These are phyloP conservation scores for Arabis hirsuta DNA, from an alignment of 345 rosid genomes.

Conservation along the genomic window DNA sequence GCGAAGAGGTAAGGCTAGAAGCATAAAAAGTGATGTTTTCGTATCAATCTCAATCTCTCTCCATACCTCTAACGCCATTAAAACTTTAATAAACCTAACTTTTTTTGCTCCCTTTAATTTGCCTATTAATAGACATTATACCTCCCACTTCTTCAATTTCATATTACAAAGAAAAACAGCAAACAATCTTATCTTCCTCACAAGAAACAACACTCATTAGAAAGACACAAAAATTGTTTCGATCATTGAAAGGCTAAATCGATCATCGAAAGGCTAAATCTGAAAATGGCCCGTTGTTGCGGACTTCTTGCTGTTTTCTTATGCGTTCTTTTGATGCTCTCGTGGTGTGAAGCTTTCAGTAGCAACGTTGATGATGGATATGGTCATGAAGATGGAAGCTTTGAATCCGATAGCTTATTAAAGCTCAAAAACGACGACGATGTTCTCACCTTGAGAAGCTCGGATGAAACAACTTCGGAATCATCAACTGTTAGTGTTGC, in stretches of 20 bases:
- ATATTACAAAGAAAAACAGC: slow-evolving; percentile 12
- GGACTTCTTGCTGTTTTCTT: slow-evolving; percentile 13
- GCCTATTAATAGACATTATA: slow-evolving; percentile 38
- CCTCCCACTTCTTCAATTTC: slow-evolving; percentile 18
- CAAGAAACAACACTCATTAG: slow-evolving; percentile 13
- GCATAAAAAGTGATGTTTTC: slow-evolving; percentile 35
- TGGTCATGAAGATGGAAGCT: slow-evolving; percentile 43
- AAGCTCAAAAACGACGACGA: slow-evolving; percentile 41
- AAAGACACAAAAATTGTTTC: too few relatives aligned
- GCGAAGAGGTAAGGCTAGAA: slow-evolving; percentile 29
- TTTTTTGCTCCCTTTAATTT: slow-evolving; percentile 3
- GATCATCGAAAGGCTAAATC: background rate
- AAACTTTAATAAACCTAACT: slow-evolving; percentile 35
- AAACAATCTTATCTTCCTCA: slow-evolving; percentile 20
- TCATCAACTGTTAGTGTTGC: slow-evolving; percentile 49
- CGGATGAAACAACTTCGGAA: slow-evolving; percentile 6
- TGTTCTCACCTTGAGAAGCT: slow-evolving; percentile 37
- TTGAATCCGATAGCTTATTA: slow-evolving; percentile 42
- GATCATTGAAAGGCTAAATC: background rate
- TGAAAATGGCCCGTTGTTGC: slow-evolving; percentile 27
- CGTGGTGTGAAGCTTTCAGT: slow-evolving; percentile 28
- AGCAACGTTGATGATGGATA: slow-evolving; percentile 44
- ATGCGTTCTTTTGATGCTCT: slow-evolving; percentile 22
- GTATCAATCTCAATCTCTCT: slow-evolving; percentile 42
- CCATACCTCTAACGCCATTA: slow-evolving; percentile 44